Percentiles rank a stretch among this genome's conserved stretches.
Conservation (phyloP, 495 filamentous ascomycete genomes). For the Immersiella caudata region DNA sequence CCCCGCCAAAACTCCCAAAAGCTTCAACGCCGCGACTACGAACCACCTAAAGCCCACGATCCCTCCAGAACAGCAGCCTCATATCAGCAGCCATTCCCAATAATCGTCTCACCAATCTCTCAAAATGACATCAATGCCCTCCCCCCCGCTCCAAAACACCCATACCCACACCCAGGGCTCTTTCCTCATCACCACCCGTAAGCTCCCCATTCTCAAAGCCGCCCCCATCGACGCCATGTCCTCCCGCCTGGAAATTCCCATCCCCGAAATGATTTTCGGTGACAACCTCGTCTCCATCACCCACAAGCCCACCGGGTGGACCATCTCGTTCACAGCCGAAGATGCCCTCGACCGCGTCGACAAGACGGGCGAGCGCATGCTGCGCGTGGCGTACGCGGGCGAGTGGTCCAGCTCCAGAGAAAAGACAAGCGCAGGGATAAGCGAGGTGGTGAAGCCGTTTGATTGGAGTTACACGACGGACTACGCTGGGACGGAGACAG, state of each 20-base stretch:
- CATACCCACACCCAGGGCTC: conserved; percentile 55
- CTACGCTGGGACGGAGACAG: conserved; percentile 68
- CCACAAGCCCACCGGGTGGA: conserved; percentile 71
- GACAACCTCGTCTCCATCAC: conserved; percentile 81
- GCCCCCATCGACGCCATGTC: conserved; percentile 88
- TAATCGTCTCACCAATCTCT: too few relatives aligned
- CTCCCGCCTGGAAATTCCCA: conserved; percentile 73
- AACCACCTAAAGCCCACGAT: not conserved
- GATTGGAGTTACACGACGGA: conserved; percentile 96
- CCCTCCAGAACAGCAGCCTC: not conserved
- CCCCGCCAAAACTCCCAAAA: conserved; percentile 10
- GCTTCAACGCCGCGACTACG: not conserved
- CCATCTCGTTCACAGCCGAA: conserved; percentile 76
- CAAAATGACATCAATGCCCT: conserved; percentile 38
- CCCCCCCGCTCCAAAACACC: conserved; percentile 38
- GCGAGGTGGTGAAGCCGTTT: conserved; percentile 90
- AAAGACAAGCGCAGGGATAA: conserved; percentile 82
- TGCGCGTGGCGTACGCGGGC: conserved; percentile 88
- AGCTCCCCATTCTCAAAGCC: conserved; percentile 89
- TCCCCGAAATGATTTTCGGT: conserved; percentile 99
- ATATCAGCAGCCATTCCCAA: too few relatives aligned
- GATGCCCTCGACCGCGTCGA: conserved; percentile 88
- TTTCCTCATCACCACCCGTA: conserved; percentile 75
- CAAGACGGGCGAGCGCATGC: conserved; percentile 86
- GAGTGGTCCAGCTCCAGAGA: conserved; percentile 88